Base-by-base conservation (phyloP, 176 grass and related monocot species). In the Rhynchospora pubera region DNA sequence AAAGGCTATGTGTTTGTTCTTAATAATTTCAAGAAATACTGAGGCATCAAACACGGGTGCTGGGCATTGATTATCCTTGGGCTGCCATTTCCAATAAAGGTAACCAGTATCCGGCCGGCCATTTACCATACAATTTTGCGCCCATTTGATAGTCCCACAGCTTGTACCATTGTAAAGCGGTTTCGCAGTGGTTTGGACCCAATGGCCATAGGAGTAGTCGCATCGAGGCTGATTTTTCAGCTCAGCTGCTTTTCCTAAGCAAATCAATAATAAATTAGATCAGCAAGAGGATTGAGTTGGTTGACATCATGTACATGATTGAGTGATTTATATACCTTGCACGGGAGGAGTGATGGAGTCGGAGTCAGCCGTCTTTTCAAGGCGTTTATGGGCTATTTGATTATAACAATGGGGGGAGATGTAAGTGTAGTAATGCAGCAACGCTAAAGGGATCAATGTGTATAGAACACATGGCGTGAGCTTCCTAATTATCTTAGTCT, bases 81-180 rank as follows among this genome's bases (percentile, higher is more conserved):
- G 91, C 1, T 80, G 82, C 93, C 93, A 97, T 67, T 88, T 72
- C 91, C 91, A 97, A 78, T 83, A 6, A n/a, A 88, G 45, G 73
- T 89, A 97, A 6, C 87, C 87, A 2, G 83, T 86, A 83, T 97
- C 91, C 1, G 93, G 93, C 42, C 93, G 83, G 2, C 93, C 93
- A 43, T 97, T 80, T 30, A 56, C 69, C 58, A 83, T 60, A 83
- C 93, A 97, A 69, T 97, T 89, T 83, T 93, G 91, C 11, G 80
- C 89, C 44, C 65, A 58, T 71, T 89, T 91, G 83, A 97, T 97
- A 24, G n/a, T 83, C 18, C 77, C 83, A 75, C 91, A 97, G 86
- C 87, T 89, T 79, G 91, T 81, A 63, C 85, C 89, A 26, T 86
- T 89, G 85, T 97, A 97, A 42, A 55, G 62, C 30, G 89, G 91